Evolutionary conservation across 768 basidiomycete genomes (phyloP), one percentile per base, ranked within the genome.

Genomic region (Fomitopsis serialis): DNA sequence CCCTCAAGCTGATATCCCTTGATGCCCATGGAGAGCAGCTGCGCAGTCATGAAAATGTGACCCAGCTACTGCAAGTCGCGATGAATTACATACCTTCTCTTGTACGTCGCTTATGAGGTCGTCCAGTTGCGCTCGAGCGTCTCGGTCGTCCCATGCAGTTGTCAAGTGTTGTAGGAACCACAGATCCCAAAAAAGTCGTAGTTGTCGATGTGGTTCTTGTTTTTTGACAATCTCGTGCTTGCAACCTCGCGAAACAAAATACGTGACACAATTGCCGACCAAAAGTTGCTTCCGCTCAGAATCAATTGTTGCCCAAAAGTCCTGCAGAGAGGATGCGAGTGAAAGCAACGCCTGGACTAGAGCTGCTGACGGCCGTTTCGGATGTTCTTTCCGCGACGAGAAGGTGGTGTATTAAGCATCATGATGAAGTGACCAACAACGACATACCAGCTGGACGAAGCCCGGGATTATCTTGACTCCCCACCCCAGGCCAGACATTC

Each of bases 311-410:
- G 79, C 65, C 1, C 82, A 82, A 12, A 89, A 66, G n/a, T 77
- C 72, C 58, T 81, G 79, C 48, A 85, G 67, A 2, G 76, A 74
- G 13, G 74, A 71, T 29, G 79, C 79, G 17, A 91, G 67, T 1
- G 72, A 65, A 43, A 83, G 64, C 48, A 91, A 65, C 17, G 81
- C 78, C 42, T 78, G 72, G 53, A 84, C 70, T 48, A 88, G 72
- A 42, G 70, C 65, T 45, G 78, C 65, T 34, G 86, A 86, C 45
- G 82, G 80, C 9, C 75, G 74, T 24, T 25, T 52, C 58, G 67
- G 43, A 62, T n/a, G 22, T 10, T 19, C 23, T 45, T 5, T 11
- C 11, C 6, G n/a, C 37, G 48, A 15, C n/a, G 29, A 10, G 3
- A 13, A n/a, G n/a, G 15, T 37, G 21, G 15, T 27, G 23, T 6